Conservation (phyloP, 2,329 filamentous ascomycete species). For the Phyllosticta citriasiana region DNA sequence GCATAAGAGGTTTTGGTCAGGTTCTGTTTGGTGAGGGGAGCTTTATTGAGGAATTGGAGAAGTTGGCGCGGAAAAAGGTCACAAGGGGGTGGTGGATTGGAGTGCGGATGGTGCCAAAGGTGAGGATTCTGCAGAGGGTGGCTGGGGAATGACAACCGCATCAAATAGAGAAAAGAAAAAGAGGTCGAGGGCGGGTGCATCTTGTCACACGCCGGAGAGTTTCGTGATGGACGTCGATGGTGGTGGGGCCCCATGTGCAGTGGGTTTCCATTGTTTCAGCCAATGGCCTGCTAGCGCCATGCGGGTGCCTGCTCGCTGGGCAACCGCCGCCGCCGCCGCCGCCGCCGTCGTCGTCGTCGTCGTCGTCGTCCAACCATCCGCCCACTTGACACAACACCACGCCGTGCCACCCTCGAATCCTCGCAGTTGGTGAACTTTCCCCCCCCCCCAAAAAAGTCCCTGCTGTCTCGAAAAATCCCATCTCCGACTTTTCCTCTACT, state of each 20-base stretch:
- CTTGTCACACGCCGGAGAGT: neutral
- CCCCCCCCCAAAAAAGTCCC: neutral
- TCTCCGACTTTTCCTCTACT: neutral
- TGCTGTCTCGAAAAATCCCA: neutral
- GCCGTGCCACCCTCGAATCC: neutral
- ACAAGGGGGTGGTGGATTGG: slow-evolving; percentile 46
- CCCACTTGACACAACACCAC: neutral
- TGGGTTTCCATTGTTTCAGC: neutral
- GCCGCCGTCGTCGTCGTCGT: neutral
- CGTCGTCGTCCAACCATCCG: neutral
- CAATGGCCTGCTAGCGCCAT: neutral
- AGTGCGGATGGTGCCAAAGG: slow-evolving; percentile 42
- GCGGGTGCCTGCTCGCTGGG: neutral
- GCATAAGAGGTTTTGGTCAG: neutral
- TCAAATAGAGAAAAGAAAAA: too few species aligned
- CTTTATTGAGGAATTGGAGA: slow-evolving; percentile 16
- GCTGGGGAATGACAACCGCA: neutral
- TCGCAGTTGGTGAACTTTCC: neutral
- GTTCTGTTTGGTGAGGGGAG: neutral
- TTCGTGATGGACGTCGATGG: neutral
- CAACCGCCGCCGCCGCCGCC: neutral
- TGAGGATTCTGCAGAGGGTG: slow-evolving; percentile 36
- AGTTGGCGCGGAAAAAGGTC: slow-evolving; percentile 24
- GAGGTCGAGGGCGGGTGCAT: neutral
- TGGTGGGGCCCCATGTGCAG: neutral